Base-by-base conservation (phyloP, 2,329 filamentous ascomycete species). In the Trematosphaeria pertusa region DNA sequence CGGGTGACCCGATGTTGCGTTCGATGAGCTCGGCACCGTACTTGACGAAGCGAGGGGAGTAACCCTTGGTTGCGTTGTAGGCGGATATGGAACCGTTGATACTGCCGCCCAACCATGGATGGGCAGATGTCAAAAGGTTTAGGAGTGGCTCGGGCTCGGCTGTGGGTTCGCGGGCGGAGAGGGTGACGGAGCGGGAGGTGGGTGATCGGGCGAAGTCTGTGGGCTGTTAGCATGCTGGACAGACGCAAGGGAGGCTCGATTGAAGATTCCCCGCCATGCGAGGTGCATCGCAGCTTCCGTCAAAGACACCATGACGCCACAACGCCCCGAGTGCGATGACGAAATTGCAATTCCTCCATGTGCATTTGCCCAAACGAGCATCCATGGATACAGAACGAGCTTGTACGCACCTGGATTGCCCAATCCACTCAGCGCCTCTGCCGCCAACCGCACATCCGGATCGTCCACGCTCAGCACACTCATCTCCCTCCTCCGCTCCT, bases 11-110 rank as follows among this genome's bases (percentile, higher is more conserved):
- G 40, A 96, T 84, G 58, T 90, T 93, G 36, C 89, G 87, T 71
- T 97, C 93, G 15, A 97, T 86, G 61, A 95, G 91, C 69, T 96
- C 91, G 37, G 90, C 93, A 50, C 91, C 85, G n/a, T 89, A 88
- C 70, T 89, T 74, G n/a, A 80, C 91, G 67, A 97, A 90, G 2
- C 88, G 83, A 0, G 93, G 91, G 1, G 91, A 95, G 63, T 93
- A 95, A 58, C 92, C 90, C 73, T 97, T 97, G 9, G 89, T 91
- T 2, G 83, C 87, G 20, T 88, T 87, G 69, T 97, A 97, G 1
- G 89, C 90, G 1, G 88, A 91, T 6, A 93, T 82, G 0, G 91
- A 93, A 41, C 87, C 86, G 57, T 89, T 90, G 59, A 96, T 92
- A 0, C 91, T 91, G 20, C 85, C 90, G 8, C 89, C 91, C 12